A percentile compares a stretch with the other conserved stretches of the same genome.
These are phyloP conservation scores for Hygrophorus russula DNA, from an alignment of 768 basidiomycete genomes.

Conservation along the genomic window DNA sequence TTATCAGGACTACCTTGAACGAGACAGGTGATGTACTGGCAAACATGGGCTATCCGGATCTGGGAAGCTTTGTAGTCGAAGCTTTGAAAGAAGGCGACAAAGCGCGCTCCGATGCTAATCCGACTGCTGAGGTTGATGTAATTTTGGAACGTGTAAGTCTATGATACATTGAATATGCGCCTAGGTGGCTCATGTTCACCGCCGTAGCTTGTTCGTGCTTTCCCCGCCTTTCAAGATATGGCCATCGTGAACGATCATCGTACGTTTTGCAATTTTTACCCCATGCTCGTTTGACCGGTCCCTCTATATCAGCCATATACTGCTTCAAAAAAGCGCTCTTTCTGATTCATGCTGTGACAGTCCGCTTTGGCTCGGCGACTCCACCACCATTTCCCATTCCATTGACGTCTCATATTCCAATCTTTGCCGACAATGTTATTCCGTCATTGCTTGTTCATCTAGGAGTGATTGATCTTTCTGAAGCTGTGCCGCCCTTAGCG, in stretches of 20 bases:
- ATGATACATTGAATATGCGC: not conserved
- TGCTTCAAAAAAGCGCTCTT: conserved; percentile 88
- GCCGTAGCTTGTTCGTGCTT: conserved; percentile 56
- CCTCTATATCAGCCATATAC: conserved; percentile 49
- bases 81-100: conserved; percentile 45
- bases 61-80: conserved; percentile 69
- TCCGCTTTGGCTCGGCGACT: conserved; percentile 51
- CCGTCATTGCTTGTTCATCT: conserved; percentile 76
- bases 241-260: conserved; percentile 50
- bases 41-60: conserved; percentile 47
- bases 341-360: conserved; percentile 55
- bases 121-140: conserved; percentile 35
- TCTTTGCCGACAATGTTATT: conserved; percentile 75
- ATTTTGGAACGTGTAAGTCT: conserved; percentile 50
- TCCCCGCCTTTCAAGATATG: conserved; percentile 82
- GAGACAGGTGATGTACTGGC: conserved; percentile 64
- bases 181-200: conserved; percentile 4
- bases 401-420: conserved; percentile 43
- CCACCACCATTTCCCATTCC: conserved; percentile 53
- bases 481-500: conserved; percentile 27
- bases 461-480: conserved; percentile 59
- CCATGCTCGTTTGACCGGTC: conserved; percentile 3
- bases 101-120: conserved; percentile 14
- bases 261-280: conserved; percentile 21
- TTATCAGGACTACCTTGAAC: conserved; percentile 51